Conservation (phyloP, 139 green algal genomes). For the Picochlorum sp. region DNA sequence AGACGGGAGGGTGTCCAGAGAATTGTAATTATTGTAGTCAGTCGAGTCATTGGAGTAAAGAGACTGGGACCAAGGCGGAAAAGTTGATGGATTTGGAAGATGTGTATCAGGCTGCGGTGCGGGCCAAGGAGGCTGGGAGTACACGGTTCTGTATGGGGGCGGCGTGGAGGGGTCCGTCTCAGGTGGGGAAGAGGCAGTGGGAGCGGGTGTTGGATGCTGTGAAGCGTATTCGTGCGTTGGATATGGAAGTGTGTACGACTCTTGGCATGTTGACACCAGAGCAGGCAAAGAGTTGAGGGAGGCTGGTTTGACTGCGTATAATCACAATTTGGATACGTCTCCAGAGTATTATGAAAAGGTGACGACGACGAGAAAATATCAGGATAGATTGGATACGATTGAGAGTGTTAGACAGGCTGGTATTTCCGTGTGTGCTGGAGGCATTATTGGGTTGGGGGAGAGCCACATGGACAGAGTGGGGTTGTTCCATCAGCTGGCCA, state of each 20-base stretch:
- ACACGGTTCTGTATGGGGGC: slow-evolving; percentile 99
- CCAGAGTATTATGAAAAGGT: slow-evolving; percentile 92
- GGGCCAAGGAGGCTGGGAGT: slow-evolving; percentile 81
- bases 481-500: slow-evolving; percentile 85
- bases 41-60: slow-evolving; percentile 70
- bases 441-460: slow-evolving; percentile 91
- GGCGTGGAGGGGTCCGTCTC: slow-evolving; percentile 86
- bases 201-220: slow-evolving; percentile 90
- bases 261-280: slow-evolving; percentile 66
- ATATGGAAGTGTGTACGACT: slow-evolving; percentile 87
- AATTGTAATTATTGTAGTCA: slow-evolving; percentile 94
- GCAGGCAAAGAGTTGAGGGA: slow-evolving; percentile 76
- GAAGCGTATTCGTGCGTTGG: slow-evolving; percentile 55
- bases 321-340: slow-evolving; percentile 98
- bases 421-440: slow-evolving; percentile 92
- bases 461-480: slow-evolving; percentile 67
- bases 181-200: slow-evolving; percentile 80
- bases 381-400: slow-evolving; percentile 86
- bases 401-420: slow-evolving; percentile 78
- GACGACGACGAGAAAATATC: slow-evolving; percentile 86
- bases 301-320: slow-evolving; percentile 96
- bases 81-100: slow-evolving; percentile 88
- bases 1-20: slow-evolving; percentile 97
- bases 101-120: slow-evolving; percentile 77
- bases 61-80: slow-evolving; percentile 80